Base-by-base conservation (phyloP, 805 yeast species). In the Saccharomycopsis schoenii region DNA sequence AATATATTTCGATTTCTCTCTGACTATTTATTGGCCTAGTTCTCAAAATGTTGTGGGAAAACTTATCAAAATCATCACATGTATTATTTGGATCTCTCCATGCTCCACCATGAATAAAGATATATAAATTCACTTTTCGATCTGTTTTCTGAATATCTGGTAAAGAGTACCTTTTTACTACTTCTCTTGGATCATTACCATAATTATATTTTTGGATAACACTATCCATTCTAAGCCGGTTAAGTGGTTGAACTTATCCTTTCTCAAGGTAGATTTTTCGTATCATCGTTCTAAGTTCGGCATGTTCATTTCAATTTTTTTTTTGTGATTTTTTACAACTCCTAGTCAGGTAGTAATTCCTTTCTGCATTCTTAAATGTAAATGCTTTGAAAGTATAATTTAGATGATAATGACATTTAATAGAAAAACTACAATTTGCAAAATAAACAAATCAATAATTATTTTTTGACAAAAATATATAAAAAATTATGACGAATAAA, bases 71-170 rank as follows among this genome's bases (percentile, higher is more conserved):
- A 66, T 86, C 93, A 47, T 77, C 71, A 34, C 73, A 78, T 0
- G 91, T 85, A 68, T 86, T 85, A 2, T 64, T 69, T 0, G 83
- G 81, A 67, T 87, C 96, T 63, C 89, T 76, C 96, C 96, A 89
- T 0, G 91, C 96, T 0, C 97, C 97, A 1, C 97, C 97, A 71
- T 89, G 97, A 47, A 89, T 78, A 66, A 83, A 84, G 0, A 88
- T 77, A 5, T 21, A 47, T 67, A 62, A 55, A 39, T 61, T 60
- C 17, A 17, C 15, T 24, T 47, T 47, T 4, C 15, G 11, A 4
- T 47, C 11, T 4, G 34, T 21, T 47, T 24, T 19, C 25, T 47
- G 34, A 47, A 3, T 24, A 21, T 47, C 21, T 2, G 21, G 4
- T 21, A 24, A 47, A 19, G 8, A 4, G 34, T 47, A 47, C 21